Conservation (phyloP, 306 rosid species). For the Citrullus colocynthis region DNA sequence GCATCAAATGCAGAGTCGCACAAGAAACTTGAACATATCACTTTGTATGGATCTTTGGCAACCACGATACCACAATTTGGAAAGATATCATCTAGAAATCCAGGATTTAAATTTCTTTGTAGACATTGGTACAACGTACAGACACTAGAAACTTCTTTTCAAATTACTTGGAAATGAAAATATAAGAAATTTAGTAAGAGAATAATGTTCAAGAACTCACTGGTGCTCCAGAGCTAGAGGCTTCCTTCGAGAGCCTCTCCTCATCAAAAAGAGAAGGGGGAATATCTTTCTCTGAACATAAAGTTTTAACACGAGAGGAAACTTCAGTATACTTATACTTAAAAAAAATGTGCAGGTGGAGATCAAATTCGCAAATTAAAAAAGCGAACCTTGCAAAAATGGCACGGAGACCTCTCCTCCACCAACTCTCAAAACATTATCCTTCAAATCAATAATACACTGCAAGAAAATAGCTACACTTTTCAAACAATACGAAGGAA, state of each 20-base stretch:
- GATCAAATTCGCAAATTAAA: background rate
- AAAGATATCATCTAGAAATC: background rate
- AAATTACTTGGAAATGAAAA: background rate
- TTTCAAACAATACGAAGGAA: background rate
- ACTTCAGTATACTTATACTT: background rate
- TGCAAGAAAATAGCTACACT: conserved; percentile 19
- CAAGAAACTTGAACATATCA: background rate
- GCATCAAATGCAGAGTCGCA: background rate
- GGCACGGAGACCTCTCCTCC: conserved; percentile 96
- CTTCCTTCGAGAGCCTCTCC: conserved; percentile 42
- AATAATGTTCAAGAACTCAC: conserved; percentile 28
- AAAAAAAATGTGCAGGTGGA: background rate
- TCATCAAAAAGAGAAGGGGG: conserved; percentile 61
- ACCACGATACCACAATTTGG: background rate
- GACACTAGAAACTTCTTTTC: background rate
- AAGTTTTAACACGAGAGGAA: background rate
- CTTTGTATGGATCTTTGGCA: background rate
- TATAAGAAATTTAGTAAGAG: background rate
- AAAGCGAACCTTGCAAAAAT: conserved; percentile 69
- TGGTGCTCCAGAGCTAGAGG: conserved; percentile 54
- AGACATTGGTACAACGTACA: background rate
- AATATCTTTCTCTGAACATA: conserved; percentile 68
- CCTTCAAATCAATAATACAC: conserved; percentile 81
- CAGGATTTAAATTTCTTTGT: background rate
- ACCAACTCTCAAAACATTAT: conserved; percentile 80